Evolutionary conservation across 768 basidiomycete genomes (phyloP).

Genomic region (Glaciozyma martinii): DNA sequence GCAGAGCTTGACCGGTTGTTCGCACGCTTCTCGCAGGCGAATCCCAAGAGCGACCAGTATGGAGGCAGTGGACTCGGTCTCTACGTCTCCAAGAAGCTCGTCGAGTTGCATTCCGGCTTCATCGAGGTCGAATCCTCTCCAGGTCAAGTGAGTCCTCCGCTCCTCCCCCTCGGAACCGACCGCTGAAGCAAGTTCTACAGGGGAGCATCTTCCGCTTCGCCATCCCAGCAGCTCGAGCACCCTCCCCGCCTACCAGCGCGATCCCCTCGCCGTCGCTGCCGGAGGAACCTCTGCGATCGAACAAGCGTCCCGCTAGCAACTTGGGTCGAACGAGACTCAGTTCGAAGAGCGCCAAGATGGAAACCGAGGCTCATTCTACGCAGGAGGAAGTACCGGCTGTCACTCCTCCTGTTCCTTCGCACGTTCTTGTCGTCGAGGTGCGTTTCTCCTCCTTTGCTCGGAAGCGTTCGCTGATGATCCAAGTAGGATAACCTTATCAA

Average conservation of each 20-base stretch:
- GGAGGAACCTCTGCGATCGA: neutral
- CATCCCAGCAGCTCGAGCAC: conserved; percentile 15
- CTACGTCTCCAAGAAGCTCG: conserved; percentile 28
- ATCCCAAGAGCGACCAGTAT: conserved; percentile 15
- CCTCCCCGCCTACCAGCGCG: neutral
- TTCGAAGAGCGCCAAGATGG: neutral
- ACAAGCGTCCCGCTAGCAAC: neutral
- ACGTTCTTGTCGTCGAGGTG: conserved; percentile 20
- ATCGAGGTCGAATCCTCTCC: conserved; percentile 13
- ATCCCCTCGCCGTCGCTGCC: neutral
- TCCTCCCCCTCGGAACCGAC: too few relatives aligned
- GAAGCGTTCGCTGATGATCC: neutral
- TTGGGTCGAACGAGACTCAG: conserved; percentile 1
- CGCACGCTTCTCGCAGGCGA: conserved; percentile 23
- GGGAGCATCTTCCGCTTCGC: conserved; percentile 26
- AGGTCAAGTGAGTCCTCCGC: neutral
- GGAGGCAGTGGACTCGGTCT: conserved; percentile 25
- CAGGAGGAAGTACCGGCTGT: neutral
- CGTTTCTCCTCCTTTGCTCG: neutral
- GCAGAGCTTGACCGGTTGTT: conserved; percentile 22
- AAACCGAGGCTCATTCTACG: neutral
- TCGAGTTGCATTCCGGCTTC: conserved; percentile 28
- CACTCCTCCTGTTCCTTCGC: neutral
- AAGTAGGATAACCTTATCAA: conserved; percentile 28
- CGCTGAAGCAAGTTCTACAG: conserved; percentile 4